These are phyloP conservation scores for Pseudocercospora fijiensis DNA, from an alignment of 2,329 filamentous ascomycete species.

Conservation along the genomic window DNA sequence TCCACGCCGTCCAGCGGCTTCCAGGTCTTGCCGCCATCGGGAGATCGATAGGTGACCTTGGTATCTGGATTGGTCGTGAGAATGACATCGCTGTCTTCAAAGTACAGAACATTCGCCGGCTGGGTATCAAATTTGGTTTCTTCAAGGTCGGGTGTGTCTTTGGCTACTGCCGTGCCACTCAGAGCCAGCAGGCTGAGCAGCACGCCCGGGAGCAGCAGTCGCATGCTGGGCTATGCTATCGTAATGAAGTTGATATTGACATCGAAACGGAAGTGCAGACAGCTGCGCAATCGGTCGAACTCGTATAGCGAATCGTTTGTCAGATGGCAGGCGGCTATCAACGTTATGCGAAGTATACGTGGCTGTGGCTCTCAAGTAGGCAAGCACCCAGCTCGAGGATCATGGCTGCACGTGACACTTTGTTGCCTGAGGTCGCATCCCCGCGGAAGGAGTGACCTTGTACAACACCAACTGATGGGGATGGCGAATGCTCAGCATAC, in stretches of 20 bases:
- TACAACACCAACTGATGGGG: too few relatives aligned
- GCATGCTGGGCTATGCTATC: conserved; percentile 19
- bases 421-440: background rate
- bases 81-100: conserved; percentile 81
- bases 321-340: background rate
- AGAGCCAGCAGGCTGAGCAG: conserved; percentile 29
- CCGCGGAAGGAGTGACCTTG: background rate
- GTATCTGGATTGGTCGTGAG: conserved; percentile 68
- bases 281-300: background rate
- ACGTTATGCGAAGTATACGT: background rate
- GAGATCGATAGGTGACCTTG: conserved; percentile 71
- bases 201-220: conserved; percentile 22
- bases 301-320: background rate
- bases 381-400: conserved; percentile 1
- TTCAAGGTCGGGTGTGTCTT: conserved; percentile 59
- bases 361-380: background rate
- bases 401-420: background rate
- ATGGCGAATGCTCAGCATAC: too few relatives aligned
- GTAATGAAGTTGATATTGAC: background rate
- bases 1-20: conserved; percentile 62
- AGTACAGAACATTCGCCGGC: conserved; percentile 77
- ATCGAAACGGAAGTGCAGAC: conserved; percentile 6
- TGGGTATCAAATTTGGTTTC: conserved; percentile 64
- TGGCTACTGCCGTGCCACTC: conserved; percentile 26
- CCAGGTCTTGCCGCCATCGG: conserved; percentile 80